Percentiles rank a stretch among this genome's conserved stretches.
phyloP scores from a whole-genome alignment of 192 early-diverging fungal genomes.

The Glomus cerebriforme region DNA sequence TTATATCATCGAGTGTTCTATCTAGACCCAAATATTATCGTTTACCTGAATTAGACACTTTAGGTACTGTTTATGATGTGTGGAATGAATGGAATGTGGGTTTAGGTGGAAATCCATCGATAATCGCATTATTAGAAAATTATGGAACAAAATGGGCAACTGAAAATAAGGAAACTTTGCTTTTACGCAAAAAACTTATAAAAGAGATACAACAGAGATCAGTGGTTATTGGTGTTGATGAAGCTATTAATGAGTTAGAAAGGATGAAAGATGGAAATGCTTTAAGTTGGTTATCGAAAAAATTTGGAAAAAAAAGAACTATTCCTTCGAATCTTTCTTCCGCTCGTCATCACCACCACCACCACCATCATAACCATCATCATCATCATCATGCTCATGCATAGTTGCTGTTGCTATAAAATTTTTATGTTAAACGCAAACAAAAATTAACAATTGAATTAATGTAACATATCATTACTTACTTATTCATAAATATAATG shows the following conservation, averaged over 20 bases:
- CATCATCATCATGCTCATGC: neutral
- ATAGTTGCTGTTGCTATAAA: neutral
- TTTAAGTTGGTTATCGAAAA: conserved; percentile 20
- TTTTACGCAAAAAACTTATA: conserved; percentile 17
- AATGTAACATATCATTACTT: too few species aligned
- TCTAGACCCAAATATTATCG: neutral
- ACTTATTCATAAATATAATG: neutral
- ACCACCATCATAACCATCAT: neutral
- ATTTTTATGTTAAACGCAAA: neutral
- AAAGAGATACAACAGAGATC: conserved; percentile 13
- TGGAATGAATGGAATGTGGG: conserved; percentile 30
- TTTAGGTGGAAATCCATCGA: conserved; percentile 23
- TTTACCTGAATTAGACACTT: conserved; percentile 18
- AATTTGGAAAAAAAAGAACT: conserved; percentile 11
- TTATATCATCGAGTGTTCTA: neutral
- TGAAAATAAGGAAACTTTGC: conserved; percentile 10
- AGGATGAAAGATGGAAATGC: conserved; percentile 4
- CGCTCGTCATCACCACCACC: neutral
- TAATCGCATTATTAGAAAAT: conserved; percentile 3
- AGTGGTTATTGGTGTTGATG: neutral
- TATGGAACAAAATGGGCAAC: conserved; percentile 23
- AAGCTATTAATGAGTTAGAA: conserved; percentile 12
- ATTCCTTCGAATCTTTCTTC: neutral
- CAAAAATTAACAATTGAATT: too few species aligned
- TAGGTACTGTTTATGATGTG: conserved; percentile 20